phyloP scores from a whole-genome alignment of 495 filamentous ascomycete species.

The Saxophila tyrrhenica region DNA sequence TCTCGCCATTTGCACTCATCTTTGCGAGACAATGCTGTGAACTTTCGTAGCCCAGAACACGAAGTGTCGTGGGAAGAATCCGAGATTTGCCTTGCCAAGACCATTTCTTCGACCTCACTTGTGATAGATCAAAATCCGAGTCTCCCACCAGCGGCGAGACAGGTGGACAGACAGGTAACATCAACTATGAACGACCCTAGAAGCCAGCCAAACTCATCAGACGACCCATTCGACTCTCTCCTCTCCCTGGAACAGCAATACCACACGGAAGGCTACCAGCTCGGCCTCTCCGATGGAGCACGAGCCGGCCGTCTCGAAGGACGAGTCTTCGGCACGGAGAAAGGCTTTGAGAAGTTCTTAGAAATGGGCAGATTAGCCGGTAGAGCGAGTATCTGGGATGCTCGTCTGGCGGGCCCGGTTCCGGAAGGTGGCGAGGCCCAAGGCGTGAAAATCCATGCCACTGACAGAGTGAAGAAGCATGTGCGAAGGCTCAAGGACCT shows the following conservation, averaged over 20 bases:
- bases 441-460: constrained; percentile 39
- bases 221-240: constrained; percentile 49
- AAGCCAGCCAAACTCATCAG: no score
- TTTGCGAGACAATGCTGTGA: neutral
- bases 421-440: neutral
- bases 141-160: no score
- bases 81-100: neutral
- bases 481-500: constrained; percentile 59
- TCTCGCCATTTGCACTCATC: no score
- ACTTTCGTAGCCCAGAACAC: no score
- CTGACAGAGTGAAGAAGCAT: constrained; percentile 60
- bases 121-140: no score
- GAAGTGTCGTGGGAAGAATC: no score
- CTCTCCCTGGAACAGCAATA: constrained; percentile 73
- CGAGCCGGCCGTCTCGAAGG: constrained; percentile 76
- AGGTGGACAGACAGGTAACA: no score
- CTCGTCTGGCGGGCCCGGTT: constrained; percentile 32
- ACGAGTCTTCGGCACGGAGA: constrained; percentile 76
- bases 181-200: no score
- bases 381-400: constrained; percentile 70
- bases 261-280: constrained; percentile 70
- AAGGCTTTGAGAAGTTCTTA: constrained; percentile 83
- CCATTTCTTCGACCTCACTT: neutral
- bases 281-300: constrained; percentile 68
- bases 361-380: constrained; percentile 73